phyloP scores from a whole-genome alignment of 1,284 basidiomycete genomes.

The Chiua sp. region DNA sequence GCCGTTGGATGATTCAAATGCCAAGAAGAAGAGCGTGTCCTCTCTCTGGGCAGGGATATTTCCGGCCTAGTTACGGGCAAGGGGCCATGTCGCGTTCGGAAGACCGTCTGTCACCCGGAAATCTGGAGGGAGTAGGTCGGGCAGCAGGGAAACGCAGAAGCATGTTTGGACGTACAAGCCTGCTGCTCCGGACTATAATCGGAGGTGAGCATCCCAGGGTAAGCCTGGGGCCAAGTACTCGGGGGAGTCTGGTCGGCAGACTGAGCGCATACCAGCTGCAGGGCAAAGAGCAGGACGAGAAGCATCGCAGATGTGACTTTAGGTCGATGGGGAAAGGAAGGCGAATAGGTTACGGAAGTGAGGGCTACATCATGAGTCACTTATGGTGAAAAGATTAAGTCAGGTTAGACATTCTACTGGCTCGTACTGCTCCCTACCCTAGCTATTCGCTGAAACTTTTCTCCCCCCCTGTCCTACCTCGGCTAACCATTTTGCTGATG shows the following conservation, averaged over 20 bases:
- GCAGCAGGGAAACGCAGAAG: neutral
- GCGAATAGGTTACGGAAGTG: conserved; percentile 6
- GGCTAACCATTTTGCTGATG: too few species aligned
- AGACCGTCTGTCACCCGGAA: conserved; percentile 60
- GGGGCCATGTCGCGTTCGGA: conserved; percentile 66
- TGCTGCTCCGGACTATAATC: conserved; percentile 68
- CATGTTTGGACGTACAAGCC: conserved; percentile 48
- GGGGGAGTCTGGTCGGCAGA: conserved; percentile 22
- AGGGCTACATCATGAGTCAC: neutral
- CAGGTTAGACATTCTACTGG: too few species aligned
- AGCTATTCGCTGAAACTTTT: too few species aligned
- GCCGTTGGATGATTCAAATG: conserved; percentile 62
- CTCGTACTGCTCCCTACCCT: too few species aligned
- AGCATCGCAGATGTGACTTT: conserved; percentile 23
- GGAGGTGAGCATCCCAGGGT: conserved; percentile 40
- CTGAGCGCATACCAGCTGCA: conserved; percentile 27
- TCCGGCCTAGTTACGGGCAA: conserved; percentile 66
- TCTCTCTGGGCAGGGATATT: conserved; percentile 68
- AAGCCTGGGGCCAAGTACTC: conserved; percentile 39
- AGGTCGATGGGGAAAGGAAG: conserved; percentile 24
- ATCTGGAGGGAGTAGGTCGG: conserved; percentile 40
- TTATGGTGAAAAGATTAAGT: too few species aligned
- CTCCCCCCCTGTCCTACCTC: conserved; percentile 37
- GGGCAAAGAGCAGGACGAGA: conserved; percentile 9
- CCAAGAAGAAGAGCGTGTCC: conserved; percentile 79